Conservation (phyloP, 306 rosid genomes). For the Fragaria ananassa region DNA sequence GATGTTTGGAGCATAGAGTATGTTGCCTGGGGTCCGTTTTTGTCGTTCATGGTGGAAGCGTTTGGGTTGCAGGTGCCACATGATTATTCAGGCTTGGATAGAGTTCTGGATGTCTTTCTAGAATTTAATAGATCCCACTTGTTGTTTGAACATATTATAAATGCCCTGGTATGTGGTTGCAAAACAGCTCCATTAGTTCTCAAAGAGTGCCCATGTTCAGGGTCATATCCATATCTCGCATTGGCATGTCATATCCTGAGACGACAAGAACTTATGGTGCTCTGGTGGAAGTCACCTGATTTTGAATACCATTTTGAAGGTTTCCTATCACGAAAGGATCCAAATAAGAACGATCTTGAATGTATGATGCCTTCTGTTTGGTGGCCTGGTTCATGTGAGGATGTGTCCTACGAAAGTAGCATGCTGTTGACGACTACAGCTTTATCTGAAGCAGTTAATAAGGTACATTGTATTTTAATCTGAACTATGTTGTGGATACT, state of each 20-base stretch:
- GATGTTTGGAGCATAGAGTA: conserved; percentile 57
- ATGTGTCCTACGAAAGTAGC: conserved; percentile 61
- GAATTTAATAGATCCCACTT: conserved; percentile 63
- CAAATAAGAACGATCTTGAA: conserved; percentile 92
- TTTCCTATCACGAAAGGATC: conserved; percentile 76
- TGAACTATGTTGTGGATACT: background rate
- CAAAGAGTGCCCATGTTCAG: conserved; percentile 79
- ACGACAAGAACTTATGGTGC: conserved; percentile 83
- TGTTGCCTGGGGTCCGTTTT: conserved; percentile 79
- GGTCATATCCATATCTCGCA: conserved; percentile 88
- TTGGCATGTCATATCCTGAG: conserved; percentile 73
- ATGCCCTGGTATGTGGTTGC: conserved; percentile 72
- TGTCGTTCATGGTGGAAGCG: conserved; percentile 76
- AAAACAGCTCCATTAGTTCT: conserved; percentile 59
- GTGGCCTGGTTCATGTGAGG: conserved; percentile 97
- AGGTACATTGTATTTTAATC: conserved; percentile 41
- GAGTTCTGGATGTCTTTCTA: conserved; percentile 65
- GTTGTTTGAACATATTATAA: conserved; percentile 68
- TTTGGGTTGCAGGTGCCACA: conserved; percentile 69
- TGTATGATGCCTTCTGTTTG: conserved; percentile 87
- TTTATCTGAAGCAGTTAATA: conserved; percentile 74
- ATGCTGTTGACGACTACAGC: conserved; percentile 82
- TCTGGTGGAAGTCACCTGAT: conserved; percentile 91
- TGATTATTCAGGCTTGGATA: conserved; percentile 77
- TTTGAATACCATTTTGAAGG: conserved; percentile 89